phyloP scores from a whole-genome alignment of 345 rosid species.

The Salix caprea region DNA sequence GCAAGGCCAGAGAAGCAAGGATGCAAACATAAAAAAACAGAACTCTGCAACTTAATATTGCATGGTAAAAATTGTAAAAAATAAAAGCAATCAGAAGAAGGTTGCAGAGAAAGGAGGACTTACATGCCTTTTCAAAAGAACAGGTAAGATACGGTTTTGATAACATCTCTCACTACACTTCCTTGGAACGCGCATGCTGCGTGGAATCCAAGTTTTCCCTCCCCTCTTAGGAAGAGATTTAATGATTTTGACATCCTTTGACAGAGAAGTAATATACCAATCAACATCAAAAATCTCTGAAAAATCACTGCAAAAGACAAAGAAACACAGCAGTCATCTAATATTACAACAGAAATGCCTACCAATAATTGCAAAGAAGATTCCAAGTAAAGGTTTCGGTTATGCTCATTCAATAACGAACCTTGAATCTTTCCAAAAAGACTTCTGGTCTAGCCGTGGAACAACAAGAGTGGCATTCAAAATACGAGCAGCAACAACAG shows the following conservation, averaged over 20 bases:
- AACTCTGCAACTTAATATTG: not conserved
- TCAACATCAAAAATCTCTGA: slow-evolving; percentile 76
- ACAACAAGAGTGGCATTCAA: slow-evolving; percentile 93
- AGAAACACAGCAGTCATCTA: not conserved
- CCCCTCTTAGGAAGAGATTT: slow-evolving; percentile 71
- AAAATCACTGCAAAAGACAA: slow-evolving; percentile 58
- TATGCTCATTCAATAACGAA: slow-evolving; percentile 22
- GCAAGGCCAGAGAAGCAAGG: not conserved
- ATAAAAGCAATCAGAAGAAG: slow-evolving; percentile 7
- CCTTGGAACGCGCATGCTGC: slow-evolving; percentile 86
- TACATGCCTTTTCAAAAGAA: slow-evolving; percentile 99
- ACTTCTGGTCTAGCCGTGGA: slow-evolving; percentile 92
- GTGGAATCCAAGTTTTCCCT: slow-evolving; percentile 54
- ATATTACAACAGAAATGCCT: not conserved
- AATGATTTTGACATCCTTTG: slow-evolving; percentile 85
- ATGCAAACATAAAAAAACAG: not conserved
- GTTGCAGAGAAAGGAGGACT: slow-evolving; percentile 44
- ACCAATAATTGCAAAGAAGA: not conserved
- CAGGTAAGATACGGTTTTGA: slow-evolving; percentile 73
- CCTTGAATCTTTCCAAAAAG: slow-evolving; percentile 99
- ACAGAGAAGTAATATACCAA: slow-evolving; percentile 72
- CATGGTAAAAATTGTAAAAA: not conserved
- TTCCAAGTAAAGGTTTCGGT: not conserved
- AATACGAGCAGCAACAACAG: slow-evolving; percentile 97
- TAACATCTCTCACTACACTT: slow-evolving; percentile 94